Evolutionary conservation across 805 yeast genomes (phyloP), one percentile per base, ranked within the genome.

Genomic region (Starmera quercuum): DNA sequence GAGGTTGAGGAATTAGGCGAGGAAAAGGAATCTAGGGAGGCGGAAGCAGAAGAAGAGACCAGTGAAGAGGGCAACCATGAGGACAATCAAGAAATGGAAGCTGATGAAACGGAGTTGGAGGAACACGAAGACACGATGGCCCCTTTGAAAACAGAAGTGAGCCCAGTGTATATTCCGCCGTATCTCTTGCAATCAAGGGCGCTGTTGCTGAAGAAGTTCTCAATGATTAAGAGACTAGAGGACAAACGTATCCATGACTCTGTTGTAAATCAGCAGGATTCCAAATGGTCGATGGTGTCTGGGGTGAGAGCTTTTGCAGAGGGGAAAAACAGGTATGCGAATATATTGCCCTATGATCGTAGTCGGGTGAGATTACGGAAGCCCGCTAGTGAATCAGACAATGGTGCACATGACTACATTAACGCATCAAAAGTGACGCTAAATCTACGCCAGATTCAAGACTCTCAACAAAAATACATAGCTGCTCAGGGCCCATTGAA

Each of bases 401-500:
- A 23, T 23, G 26, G 26, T 21, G 23, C 10, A 12, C 58, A 45
- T 30, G 87, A 83, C 51, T 87, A 88, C 49, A 83, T 88, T 45
- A 88, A 87, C 59, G 97, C 96, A 0, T 83, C 94, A 0, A 75
- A 82, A 54, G 59, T 83, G 37, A 51, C 2, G 40, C 51, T 26
- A 49, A 53, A 4, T 46, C 47, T 3, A 42, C 36, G 6, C 54
- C 49, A 26, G 41, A 46, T 13, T 26, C 36, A 15, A 30, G 33
- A 7, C 45, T 9, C 18, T 16, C n/a, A 54, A 2, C 56, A 64
- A 27, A 44, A 53, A 18, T 82, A 78, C 50, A 78, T 83, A 21
- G 83, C 86, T 0, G 64, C 82, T 2, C 94, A 83, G 48, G 94
- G 90, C 2, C 98, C 98, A 1, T 61, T 81, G n/a, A 59, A 54